A percentile compares a stretch with the other conserved stretches of the same genome.
phyloP scores from a whole-genome alignment of 768 basidiomycete genomes.

The Mrakia gelida region DNA sequence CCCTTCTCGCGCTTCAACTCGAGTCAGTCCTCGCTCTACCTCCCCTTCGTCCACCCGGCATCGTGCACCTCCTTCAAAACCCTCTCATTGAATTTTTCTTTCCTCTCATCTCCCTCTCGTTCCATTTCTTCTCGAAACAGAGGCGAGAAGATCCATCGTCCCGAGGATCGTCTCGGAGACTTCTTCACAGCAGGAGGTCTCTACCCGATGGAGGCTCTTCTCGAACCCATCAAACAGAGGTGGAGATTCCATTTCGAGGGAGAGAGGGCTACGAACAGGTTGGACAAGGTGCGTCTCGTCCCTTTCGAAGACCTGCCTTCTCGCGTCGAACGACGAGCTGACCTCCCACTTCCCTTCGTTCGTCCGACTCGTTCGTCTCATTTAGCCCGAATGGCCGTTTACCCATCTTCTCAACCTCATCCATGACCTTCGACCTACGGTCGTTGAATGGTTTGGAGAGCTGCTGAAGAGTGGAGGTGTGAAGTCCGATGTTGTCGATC shows the following conservation, averaged over 20 bases:
- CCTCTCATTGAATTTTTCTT: not conserved
- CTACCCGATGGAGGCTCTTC: slow-evolving; percentile 78
- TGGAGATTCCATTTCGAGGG: slow-evolving; percentile 97
- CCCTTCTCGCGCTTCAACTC: slow-evolving; percentile 69
- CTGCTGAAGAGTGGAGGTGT: slow-evolving; percentile 64
- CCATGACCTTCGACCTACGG: slow-evolving; percentile 77
- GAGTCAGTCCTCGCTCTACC: slow-evolving; percentile 54
- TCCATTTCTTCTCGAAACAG: slow-evolving; percentile 31
- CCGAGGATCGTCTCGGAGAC: slow-evolving; percentile 29
- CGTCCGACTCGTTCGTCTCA: not conserved
- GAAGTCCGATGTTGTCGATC: slow-evolving; percentile 53
- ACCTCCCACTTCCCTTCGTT: not conserved
- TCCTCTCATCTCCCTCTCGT: not conserved
- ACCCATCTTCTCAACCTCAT: slow-evolving; percentile 81
- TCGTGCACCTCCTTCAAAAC: too few species aligned
- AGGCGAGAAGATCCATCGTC: slow-evolving; percentile 39
- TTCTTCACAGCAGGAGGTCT: slow-evolving; percentile 52
- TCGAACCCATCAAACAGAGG: slow-evolving; percentile 73
- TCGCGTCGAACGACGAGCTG: not conserved
- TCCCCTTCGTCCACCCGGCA: too few species aligned
- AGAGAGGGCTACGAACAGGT: slow-evolving; percentile 73
- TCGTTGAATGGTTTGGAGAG: slow-evolving; percentile 68
- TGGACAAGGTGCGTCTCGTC: slow-evolving; percentile 68
- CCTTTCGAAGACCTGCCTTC: not conserved
- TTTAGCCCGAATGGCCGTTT: slow-evolving; percentile 94